Evolutionary conservation across 2,329 filamentous ascomycete species (phyloP).

Genomic region (Didymella pomorum): DNA sequence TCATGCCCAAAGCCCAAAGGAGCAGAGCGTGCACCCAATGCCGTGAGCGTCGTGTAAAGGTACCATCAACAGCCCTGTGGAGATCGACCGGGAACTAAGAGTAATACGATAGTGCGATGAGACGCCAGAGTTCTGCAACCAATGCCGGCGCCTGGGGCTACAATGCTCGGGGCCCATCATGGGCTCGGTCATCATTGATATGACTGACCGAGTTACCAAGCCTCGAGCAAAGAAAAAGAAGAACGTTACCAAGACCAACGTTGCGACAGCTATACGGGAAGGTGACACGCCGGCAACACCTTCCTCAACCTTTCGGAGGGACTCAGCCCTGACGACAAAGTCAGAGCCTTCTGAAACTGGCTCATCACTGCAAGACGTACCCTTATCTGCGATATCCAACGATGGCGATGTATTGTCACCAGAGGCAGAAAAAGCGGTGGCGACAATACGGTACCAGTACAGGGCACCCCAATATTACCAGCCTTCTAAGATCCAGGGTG

Average conservation of each 20-base stretch:
- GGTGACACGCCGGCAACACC: constrained; percentile 1
- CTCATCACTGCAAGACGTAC: constrained; percentile 2
- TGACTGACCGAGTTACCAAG: constrained; percentile 43
- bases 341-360: constrained; percentile 14
- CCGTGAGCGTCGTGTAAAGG: constrained; percentile 48
- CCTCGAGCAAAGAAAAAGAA: constrained; percentile 39
- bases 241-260: constrained; percentile 12
- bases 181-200: constrained; percentile 48
- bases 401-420: constrained; percentile 2
- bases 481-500: constrained; percentile 34
- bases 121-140: constrained; percentile 40
- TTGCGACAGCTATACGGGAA: constrained; percentile 6
- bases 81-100: constrained; percentile 24
- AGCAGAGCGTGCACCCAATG: constrained; percentile 47
- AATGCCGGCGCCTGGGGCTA: constrained; percentile 41
- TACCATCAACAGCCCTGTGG: constrained; percentile 21
- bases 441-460: constrained; percentile 37
- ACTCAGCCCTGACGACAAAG: constrained; percentile 10
- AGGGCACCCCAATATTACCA: constrained; percentile 35
- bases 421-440: constrained; percentile 33
- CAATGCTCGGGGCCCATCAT: constrained; percentile 43
- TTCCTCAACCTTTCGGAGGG: neutral
- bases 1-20: constrained; percentile 41
- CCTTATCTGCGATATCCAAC: neutral
- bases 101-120: constrained; percentile 41